phyloP scores from a whole-genome alignment of 2,329 filamentous ascomycete species.

The Gyromitra esculenta region DNA sequence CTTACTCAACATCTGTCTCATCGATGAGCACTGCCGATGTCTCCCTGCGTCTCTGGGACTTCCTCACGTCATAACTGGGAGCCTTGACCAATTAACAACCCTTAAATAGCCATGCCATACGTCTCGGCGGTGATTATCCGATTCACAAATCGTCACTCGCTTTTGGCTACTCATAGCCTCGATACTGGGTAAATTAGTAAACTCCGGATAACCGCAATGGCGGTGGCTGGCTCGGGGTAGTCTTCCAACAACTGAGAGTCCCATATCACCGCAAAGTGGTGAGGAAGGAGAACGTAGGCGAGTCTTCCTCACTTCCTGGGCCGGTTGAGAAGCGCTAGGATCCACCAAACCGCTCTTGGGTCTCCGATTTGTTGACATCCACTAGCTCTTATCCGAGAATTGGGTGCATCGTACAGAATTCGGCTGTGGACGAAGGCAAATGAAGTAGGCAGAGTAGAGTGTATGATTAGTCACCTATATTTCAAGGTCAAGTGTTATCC shows the following conservation, averaged over 20 bases:
- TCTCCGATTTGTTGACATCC: neutral
- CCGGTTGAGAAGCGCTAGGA: neutral
- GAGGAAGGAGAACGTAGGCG: neutral
- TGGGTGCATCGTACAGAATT: neutral
- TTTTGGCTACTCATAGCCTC: neutral
- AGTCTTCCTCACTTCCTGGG: neutral
- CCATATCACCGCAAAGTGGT: neutral
- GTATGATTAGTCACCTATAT: neutral
- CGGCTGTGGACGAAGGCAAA: neutral
- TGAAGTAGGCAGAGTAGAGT: neutral
- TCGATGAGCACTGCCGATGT: neutral
- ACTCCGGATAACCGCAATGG: neutral
- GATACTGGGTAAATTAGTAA: neutral
- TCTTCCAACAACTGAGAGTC: neutral
- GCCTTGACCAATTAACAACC: neutral
- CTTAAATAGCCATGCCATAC: neutral
- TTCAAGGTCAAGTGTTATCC: neutral
- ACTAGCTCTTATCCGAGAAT: neutral
- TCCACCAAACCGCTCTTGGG: neutral
- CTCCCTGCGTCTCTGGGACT: neutral
- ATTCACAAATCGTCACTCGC: neutral
- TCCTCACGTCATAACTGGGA: neutral
- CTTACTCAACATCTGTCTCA: neutral
- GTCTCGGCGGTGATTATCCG: neutral
- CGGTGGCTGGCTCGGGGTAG: no score